phyloP scores from a whole-genome alignment of 306 rosid species.

The Cyamopsis tetragonoloba region DNA sequence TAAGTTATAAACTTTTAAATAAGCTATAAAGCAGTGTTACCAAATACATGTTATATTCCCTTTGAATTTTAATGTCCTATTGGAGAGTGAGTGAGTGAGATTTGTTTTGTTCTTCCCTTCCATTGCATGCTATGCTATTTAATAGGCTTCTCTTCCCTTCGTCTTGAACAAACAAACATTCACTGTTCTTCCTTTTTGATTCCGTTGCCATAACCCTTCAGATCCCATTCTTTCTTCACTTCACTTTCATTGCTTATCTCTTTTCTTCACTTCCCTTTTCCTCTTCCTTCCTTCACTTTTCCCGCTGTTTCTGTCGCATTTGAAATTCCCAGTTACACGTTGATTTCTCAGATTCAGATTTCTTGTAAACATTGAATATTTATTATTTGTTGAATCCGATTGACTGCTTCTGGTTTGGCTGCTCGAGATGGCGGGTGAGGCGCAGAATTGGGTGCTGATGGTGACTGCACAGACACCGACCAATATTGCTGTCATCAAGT shows the following conservation, averaged over 20 bases:
- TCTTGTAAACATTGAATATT: not conserved
- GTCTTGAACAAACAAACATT: no score
- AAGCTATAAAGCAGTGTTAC: no score
- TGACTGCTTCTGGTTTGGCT: not conserved
- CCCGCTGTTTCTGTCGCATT: conserved; percentile 20
- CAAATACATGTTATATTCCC: no score
- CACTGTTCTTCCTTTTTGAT: not conserved
- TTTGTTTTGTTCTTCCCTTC: no score
- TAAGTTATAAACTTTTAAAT: no score
- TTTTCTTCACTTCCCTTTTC: not conserved
- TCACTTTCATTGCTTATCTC: no score
- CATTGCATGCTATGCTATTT: not conserved
- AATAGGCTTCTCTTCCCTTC: no score
- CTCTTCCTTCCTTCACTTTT: not conserved
- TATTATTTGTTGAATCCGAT: not conserved
- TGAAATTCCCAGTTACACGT: not conserved
- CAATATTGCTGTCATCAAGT: conserved; percentile 94
- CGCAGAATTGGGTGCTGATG: conserved; percentile 69
- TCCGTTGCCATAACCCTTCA: not conserved
- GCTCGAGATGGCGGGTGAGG: conserved; percentile 44
- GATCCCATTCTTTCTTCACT: not conserved
- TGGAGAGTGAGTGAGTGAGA: no score
- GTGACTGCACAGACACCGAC: conserved; percentile 95
- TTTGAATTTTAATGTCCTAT: no score
- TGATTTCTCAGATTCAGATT: not conserved